Base-by-base conservation (phyloP, 768 basidiomycete genomes). In the Filobasidium floriforme region DNA sequence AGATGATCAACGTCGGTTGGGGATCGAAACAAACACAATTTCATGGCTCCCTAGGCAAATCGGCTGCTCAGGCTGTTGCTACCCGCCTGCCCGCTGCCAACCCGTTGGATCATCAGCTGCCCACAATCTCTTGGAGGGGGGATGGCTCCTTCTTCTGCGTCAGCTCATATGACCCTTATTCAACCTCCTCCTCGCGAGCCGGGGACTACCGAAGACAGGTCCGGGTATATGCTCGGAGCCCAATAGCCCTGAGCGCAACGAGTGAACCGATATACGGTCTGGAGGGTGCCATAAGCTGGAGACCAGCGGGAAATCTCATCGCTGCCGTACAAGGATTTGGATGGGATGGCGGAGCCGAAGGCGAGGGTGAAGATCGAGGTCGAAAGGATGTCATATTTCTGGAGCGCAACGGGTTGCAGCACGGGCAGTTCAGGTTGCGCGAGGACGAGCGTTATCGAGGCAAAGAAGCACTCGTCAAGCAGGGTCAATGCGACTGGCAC, bases 11-110 rank as follows among this genome's bases (percentile, higher is more conserved):
- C 72, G 91, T 97, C 66, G 96, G 96, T 18, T 99, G 96, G 96
- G 96, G 96, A 46, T 89, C 89, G 1, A 94, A 93, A 74, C 84
- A 89, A 76, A 98, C 96, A 0, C 96, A 99, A 73, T 99, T 99
- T 75, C 92, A 97, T 71, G 96, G 96, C 11, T 94, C 92, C 0
- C 81, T 91, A 4, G 94, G 96, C 19, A 97, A 97, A 76, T 80
- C 84, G 1, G 88, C 89, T 26, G 89, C 90, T 0, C 67, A 68
- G 41, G 14, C 70, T 79, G 18, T 71, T 79, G 41, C 73, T 79
- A 40, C 80, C 84, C 22, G 80, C 82, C 9, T 87, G 70, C 6
- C 61, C 19, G 29, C 69, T 14, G 63, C 75, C 12, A 71, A 85
- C 69, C 86, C 86, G 1, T 85, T 87, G 68, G 92, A 97, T 70